Evolutionary conservation across 2,329 filamentous ascomycete genomes (phyloP), one percentile per base, ranked within the genome.

Genomic region (Peltaster fructicola): DNA sequence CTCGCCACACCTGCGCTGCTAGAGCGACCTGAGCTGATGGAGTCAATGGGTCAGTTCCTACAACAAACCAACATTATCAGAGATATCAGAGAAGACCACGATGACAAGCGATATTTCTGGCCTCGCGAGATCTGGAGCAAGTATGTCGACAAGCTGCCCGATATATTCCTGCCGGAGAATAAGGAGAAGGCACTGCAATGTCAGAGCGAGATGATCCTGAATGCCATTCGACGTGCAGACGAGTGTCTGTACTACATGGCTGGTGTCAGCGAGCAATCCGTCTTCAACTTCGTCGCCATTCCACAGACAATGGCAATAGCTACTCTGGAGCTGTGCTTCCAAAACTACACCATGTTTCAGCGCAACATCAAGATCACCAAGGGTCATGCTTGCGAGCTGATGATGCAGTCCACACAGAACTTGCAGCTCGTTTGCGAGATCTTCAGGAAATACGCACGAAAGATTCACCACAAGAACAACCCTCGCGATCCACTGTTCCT

Each of bases 41-140:
- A 92, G 54, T 85, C 81, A 21, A 98, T 98, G 88, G 88, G 81
- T 13, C 77, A 92, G 39, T 92, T 98, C 54, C 60, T 98, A 33
- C 88, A 98, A 48, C 92, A 98, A 62, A 91, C 82, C 37, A 98
- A 98, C 62, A 93, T 98, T 50, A 93, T 95, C 47, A 80, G 88
- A 47, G 88, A 98, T 50, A 68, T 95, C 35, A 71, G 73, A 40
- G 88, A 98, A 51, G 88, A 98, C 47, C 73, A 73, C 40, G 67
- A 78, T 30, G 88, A 95, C 51, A 73, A 75, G 40, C 71, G 88
- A 33, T 72, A 79, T 30, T 98, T 92, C 65, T 98, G 81, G 71
- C 88, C 88, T 24, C 78, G 76, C 52, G 82, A 92, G 56, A 81
- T 98, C 45, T 98, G 88, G 88, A 81, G 77, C 47, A 90, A 92